Conservation (phyloP, 768 basidiomycete species). For the Pleurotus tuoliensis region DNA sequence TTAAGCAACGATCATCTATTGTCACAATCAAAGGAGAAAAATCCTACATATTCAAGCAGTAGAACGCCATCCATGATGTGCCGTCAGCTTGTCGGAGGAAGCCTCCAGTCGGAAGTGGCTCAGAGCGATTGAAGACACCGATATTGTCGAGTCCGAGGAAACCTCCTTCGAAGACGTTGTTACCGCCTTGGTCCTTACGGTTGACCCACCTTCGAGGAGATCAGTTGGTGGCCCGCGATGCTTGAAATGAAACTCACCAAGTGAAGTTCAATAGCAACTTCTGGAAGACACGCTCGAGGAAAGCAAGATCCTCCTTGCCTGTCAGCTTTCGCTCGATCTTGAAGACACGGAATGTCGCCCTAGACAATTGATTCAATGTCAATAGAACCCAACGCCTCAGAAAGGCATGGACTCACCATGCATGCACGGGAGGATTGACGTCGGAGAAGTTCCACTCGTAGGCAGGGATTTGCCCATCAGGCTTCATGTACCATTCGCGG, state of each 20-base stretch:
- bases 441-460: conserved; percentile 99
- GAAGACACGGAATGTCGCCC: conserved; percentile 97
- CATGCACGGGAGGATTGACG: conserved; percentile 98
- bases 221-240: background rate
- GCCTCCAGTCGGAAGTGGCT: conserved; percentile 94
- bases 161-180: conserved; percentile 97
- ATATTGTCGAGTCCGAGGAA: conserved; percentile 99
- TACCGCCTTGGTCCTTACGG: conserved; percentile 90
- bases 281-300: conserved; percentile 98
- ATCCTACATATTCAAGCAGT: conserved; percentile 88
- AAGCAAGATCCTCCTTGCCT: conserved; percentile 84
- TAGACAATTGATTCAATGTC: conserved; percentile 20
- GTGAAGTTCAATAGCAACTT: conserved; percentile 96
- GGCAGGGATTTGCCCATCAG: conserved; percentile 96
- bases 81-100: conserved; percentile 94
- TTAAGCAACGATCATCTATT: conserved; percentile 3
- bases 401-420: conserved; percentile 57
- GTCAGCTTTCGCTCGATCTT: conserved; percentile 97
- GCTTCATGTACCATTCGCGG: conserved; percentile 99
- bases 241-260: conserved; percentile 48
- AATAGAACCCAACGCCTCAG: background rate
- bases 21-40: background rate
- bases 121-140: conserved; percentile 95
- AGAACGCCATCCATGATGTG: conserved; percentile 99
- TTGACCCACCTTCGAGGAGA: conserved; percentile 82